Conservation (phyloP, 208 protist species). For the Trypanosoma scelopori region DNA sequence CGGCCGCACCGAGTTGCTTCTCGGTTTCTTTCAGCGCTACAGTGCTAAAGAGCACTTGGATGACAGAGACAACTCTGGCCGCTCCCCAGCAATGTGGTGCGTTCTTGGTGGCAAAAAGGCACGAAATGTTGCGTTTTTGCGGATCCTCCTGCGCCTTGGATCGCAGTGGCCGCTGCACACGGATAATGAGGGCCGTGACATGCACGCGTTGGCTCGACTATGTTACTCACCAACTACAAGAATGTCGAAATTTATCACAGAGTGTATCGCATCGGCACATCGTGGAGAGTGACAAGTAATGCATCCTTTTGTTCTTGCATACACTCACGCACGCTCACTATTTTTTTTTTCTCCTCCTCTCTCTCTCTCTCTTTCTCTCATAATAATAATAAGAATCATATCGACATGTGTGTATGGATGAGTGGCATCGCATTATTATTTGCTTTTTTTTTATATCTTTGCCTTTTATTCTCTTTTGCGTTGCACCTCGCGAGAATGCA, state of each 20-base stretch:
- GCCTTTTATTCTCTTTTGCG: too few species aligned
- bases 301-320: slow-evolving; percentile 20
- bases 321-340: too few species aligned
- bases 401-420: too few species aligned
- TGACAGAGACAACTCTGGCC: slow-evolving; percentile 31
- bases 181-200: slow-evolving; percentile 29
- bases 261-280: background rate
- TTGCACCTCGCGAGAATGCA: too few species aligned
- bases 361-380: too few species aligned
- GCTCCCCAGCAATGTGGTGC: slow-evolving; percentile 56
- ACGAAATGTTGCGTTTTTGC: slow-evolving; percentile 34
- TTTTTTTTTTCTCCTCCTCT: too few species aligned
- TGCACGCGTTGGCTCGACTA: slow-evolving; percentile 28
- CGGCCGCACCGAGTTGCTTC: slow-evolving; percentile 24
- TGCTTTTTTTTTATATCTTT: too few species aligned
- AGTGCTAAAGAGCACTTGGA: slow-evolving; percentile 35
- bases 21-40: slow-evolving; percentile 32
- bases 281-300: background rate
- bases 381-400: too few species aligned
- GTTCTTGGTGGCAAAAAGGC: slow-evolving; percentile 27
- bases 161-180: slow-evolving; percentile 38
- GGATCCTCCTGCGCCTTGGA: slow-evolving; percentile 35
- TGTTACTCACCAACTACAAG: background rate
- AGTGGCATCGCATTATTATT: too few species aligned
- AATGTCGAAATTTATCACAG: slow-evolving; percentile 16